A percentile compares a stretch with the other conserved stretches of the same genome.
phyloP scores from a whole-genome alignment of 108 stramenopile genomes.

The Nitzschia palea region DNA sequence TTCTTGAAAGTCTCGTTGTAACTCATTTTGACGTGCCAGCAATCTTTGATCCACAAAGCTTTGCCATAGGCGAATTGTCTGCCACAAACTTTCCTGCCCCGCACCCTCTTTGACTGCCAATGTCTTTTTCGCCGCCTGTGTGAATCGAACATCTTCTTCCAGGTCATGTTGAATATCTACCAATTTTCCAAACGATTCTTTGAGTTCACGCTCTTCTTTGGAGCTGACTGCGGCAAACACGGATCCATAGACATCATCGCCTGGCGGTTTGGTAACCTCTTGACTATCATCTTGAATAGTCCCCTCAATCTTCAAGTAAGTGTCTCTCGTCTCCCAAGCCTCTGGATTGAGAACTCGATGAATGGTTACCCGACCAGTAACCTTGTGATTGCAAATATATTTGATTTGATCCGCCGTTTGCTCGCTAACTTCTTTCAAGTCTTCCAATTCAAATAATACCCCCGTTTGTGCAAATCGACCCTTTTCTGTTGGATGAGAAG shows the following conservation, averaged over 20 bases:
- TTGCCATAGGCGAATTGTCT: slow-evolving; percentile 84
- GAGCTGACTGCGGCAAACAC: slow-evolving; percentile 27
- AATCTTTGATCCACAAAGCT: slow-evolving; percentile 77
- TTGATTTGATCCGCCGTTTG: slow-evolving; percentile 84
- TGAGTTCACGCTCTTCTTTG: slow-evolving; percentile 53
- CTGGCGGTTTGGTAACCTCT: not conserved
- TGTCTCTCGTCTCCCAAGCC: slow-evolving; percentile 68
- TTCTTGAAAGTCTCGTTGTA: slow-evolving; percentile 86
- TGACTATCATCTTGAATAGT: slow-evolving; percentile 73
- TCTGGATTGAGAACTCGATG: slow-evolving; percentile 76
- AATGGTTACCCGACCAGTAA: slow-evolving; percentile 74
- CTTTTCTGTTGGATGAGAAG: slow-evolving; percentile 71
- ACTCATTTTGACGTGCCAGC: slow-evolving; percentile 71
- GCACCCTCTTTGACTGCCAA: slow-evolving; percentile 64
- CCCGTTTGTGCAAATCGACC: slow-evolving; percentile 81
- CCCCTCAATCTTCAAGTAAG: slow-evolving; percentile 76
- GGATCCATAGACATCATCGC: slow-evolving; percentile 29
- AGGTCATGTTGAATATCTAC: slow-evolving; percentile 77
- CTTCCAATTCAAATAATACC: slow-evolving; percentile 78
- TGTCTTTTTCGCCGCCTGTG: slow-evolving; percentile 55
- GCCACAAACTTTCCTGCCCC: slow-evolving; percentile 72
- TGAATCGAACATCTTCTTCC: slow-evolving; percentile 86
- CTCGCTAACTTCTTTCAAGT: slow-evolving; percentile 83
- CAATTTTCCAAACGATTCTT: slow-evolving; percentile 46
- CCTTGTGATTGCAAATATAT: slow-evolving; percentile 87